These are phyloP conservation scores for Penicillium parvum DNA, from an alignment of 495 filamentous ascomycete genomes.

Conservation along the genomic window DNA sequence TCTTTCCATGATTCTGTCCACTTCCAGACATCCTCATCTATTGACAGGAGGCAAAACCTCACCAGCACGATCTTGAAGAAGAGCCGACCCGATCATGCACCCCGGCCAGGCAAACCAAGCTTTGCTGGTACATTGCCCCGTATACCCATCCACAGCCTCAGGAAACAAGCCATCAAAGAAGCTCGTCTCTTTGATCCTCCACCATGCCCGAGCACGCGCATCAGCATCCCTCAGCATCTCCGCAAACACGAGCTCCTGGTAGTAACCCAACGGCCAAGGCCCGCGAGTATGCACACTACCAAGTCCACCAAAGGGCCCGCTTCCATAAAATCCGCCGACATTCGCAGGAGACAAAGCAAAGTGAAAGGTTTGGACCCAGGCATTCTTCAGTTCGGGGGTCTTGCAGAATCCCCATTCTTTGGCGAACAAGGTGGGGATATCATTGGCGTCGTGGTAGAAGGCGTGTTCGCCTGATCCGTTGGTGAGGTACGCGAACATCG, in stretches of 20 bases:
- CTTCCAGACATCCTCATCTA: not conserved
- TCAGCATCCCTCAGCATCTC: not conserved
- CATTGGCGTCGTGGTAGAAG: slow-evolving; percentile 2
- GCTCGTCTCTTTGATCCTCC: not conserved
- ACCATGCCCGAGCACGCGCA: not conserved
- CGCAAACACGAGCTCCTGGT: slow-evolving; percentile 2
- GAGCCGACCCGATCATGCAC: slow-evolving; percentile 2
- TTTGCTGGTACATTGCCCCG: slow-evolving; percentile 2
- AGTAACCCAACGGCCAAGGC: slow-evolving; percentile 1
- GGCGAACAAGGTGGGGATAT: not conserved
- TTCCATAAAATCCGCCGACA: not conserved
- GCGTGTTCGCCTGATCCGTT: not conserved
- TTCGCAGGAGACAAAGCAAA: slow-evolving; percentile 1
- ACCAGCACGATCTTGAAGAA: not conserved
- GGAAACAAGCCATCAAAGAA: slow-evolving; percentile 1
- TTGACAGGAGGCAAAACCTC: not conserved
- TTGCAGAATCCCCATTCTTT: slow-evolving; percentile 1
- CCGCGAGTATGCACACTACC: slow-evolving; percentile 1
- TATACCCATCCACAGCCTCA: not conserved
- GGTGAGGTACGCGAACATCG: slow-evolving; percentile 3
- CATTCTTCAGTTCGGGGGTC: not conserved
- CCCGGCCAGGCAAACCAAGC: slow-evolving; percentile 4
- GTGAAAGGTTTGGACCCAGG: not conserved
- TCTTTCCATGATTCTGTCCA: no score
- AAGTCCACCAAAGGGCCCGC: slow-evolving; percentile 2